Conservation (phyloP, 1,139 yeast genomes). For the Zygosaccharomyces pseudobailii region DNA sequence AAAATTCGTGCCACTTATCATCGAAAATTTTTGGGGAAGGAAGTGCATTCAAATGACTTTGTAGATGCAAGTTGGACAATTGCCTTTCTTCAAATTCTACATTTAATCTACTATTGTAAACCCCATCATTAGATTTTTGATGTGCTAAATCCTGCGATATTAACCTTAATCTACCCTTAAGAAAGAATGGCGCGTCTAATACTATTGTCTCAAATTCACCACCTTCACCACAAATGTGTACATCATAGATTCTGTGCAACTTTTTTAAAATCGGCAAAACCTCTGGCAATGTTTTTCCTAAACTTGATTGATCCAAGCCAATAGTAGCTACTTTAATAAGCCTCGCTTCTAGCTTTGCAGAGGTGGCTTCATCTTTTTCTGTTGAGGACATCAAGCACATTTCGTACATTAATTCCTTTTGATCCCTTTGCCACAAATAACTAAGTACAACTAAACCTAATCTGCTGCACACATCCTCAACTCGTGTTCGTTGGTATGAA, state of each 20-base stretch:
- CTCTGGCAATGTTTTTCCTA: constrained; percentile 63
- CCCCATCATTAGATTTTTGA: constrained; percentile 54
- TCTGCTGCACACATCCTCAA: constrained; percentile 81
- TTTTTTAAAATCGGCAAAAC: constrained; percentile 54
- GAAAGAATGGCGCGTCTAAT: constrained; percentile 81
- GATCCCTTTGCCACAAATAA: constrained; percentile 87
- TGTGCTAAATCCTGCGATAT: constrained; percentile 42
- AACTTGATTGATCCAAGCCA: constrained; percentile 62
- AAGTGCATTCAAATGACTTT: constrained; percentile 31
- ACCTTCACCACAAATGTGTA: constrained; percentile 96
- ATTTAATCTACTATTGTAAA: constrained; percentile 52
- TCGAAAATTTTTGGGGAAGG: constrained; percentile 47
- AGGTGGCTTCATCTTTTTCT: constrained; percentile 4
- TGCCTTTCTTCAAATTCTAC: constrained; percentile 39
- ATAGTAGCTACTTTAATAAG: constrained; percentile 90
- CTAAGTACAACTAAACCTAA: constrained; percentile 65
- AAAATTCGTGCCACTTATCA: constrained; percentile 44
- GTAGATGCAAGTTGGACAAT: constrained; percentile 19
- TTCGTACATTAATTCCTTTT: constrained; percentile 70
- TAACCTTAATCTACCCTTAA: constrained; percentile 43
- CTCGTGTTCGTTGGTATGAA: constrained; percentile 87
- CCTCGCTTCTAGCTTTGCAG: constrained; percentile 68
- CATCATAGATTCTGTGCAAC: constrained; percentile 64
- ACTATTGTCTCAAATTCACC: constrained; percentile 96
- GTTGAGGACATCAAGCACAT: constrained; percentile 49